Evolutionary conservation across 1,139 yeast species (phyloP).

Genomic region (Taiozyma sp.): DNA sequence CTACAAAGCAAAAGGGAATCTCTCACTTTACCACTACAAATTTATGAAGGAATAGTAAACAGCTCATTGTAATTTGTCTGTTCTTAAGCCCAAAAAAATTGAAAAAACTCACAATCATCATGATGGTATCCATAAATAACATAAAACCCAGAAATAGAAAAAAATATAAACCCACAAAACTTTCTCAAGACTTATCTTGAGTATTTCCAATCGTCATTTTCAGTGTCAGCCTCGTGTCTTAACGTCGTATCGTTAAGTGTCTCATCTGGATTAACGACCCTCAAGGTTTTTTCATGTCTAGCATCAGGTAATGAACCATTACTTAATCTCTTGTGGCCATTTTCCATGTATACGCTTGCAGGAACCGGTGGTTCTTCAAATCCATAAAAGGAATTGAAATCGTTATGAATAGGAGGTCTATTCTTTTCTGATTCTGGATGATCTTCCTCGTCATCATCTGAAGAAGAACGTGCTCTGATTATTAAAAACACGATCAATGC

Average conservation of each 20-base stretch:
- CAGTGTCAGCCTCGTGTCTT: constrained; percentile 7
- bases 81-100: neutral
- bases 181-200: neutral
- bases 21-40: neutral
- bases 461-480: constrained; percentile 30
- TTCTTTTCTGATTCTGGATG: constrained; percentile 21
- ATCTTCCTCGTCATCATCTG: constrained; percentile 13
- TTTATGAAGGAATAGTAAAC: neutral
- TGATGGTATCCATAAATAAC: neutral
- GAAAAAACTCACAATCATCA: neutral
- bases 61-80: neutral
- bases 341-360: constrained; percentile 19
- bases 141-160: neutral
- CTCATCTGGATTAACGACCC: constrained; percentile 23
- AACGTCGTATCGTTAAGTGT: constrained; percentile 16
- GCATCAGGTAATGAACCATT: constrained; percentile 69
- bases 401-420: constrained; percentile 19
- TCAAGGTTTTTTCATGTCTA: constrained; percentile 25
- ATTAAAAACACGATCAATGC: constrained; percentile 35
- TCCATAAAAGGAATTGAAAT: constrained; percentile 6
- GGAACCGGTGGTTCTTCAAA: constrained; percentile 18
- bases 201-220: neutral
- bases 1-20: too few species aligned
- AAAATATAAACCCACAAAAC: neutral
- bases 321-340: constrained; percentile 43